Evolutionary conservation across 2,329 filamentous ascomycete species (phyloP).

Genomic region (Grosmannia huntii): DNA sequence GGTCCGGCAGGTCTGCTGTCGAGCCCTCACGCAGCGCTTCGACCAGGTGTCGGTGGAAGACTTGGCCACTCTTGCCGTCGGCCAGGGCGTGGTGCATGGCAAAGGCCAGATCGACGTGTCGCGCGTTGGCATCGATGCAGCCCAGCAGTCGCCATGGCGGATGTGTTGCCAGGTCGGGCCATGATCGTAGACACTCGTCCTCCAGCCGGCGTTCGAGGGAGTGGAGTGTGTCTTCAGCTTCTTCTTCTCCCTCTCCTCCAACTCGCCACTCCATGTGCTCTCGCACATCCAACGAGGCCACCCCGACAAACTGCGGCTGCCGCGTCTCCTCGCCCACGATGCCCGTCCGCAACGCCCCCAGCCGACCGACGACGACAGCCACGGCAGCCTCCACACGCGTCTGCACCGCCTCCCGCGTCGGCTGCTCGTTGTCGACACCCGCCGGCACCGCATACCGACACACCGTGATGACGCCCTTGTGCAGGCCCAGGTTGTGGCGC

Average conservation of each 20-base stretch:
- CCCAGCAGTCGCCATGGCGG: slow-evolving; percentile 37
- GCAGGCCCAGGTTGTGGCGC: slow-evolving; percentile 33
- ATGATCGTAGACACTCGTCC: slow-evolving; percentile 27
- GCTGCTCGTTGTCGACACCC: neutral
- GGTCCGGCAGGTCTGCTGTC: slow-evolving; percentile 8
- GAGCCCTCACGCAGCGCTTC: slow-evolving; percentile 23
- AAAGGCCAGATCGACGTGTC: slow-evolving; percentile 28
- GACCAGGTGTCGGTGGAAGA: slow-evolving; percentile 36
- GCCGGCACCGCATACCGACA: slow-evolving; percentile 25
- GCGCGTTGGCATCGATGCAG: slow-evolving; percentile 13
- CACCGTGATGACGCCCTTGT: slow-evolving; percentile 32
- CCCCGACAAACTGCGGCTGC: slow-evolving; percentile 28
- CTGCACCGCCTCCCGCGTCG: slow-evolving; percentile 7
- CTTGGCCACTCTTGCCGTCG: slow-evolving; percentile 35
- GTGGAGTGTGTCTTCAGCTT: slow-evolving; percentile 13
- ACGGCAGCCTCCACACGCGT: slow-evolving; percentile 25
- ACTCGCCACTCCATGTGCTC: slow-evolving; percentile 27
- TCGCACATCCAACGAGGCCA: slow-evolving; percentile 28
- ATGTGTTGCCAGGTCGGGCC: slow-evolving; percentile 23
- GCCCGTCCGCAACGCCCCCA: slow-evolving; percentile 35
- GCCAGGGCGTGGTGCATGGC: slow-evolving; percentile 38
- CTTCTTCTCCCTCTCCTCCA: neutral
- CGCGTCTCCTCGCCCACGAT: slow-evolving; percentile 32
- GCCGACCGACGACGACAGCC: slow-evolving; percentile 25
- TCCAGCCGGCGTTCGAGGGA: slow-evolving; percentile 22